Base-by-base conservation (phyloP, 352 stramenopile genomes). In the Globisporangium paroecandrum region DNA sequence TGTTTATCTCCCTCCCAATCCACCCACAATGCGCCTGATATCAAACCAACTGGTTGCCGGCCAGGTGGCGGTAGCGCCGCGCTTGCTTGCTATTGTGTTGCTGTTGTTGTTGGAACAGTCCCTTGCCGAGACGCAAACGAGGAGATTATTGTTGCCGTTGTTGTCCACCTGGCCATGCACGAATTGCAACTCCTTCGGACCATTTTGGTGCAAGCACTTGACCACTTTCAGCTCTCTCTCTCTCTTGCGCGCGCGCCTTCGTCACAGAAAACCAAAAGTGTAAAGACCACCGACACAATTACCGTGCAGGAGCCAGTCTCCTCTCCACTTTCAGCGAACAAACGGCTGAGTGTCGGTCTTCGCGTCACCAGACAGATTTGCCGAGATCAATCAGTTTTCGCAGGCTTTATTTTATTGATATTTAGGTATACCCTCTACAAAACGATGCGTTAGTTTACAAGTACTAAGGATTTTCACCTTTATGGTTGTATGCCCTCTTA, bases 321-420 rank as follows among this genome's bases (percentile, higher is more conserved):
- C 18, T 49, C 43, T 22, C 34, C 57, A 27, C 8, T 49, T 29
- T 29, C 25, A 34, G 18, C n/a, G 49, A 58, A 58, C 29, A 46
- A 34, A 24, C 20, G 9, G 18, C 58, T 36, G 58, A 64, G 58
- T 64, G 58, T 64, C 58, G 36, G 58, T 64, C 58, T 15, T 41
- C 3, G 34, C 34, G 58, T 63, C 38, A 25, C 58, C 36, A 64
- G 53, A 38, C 22, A 53, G 34, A 64, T 61, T 46, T 61, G 12
- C 5, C 18, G 1, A 3, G 9, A 27, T 12, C 12, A 13, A 64
- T 64, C n/a, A 24, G 12, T 5, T 64, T 20, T 53, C 12, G 38
- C 34, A 63, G 58, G n/a, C 1, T 2, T 8, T 1, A 3, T 63
- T 20, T 12, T 18, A 1, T 32, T 7, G 29, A 32, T 32, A 8